phyloP scores from a whole-genome alignment of 768 basidiomycete genomes.

The Panellus pusillus region DNA sequence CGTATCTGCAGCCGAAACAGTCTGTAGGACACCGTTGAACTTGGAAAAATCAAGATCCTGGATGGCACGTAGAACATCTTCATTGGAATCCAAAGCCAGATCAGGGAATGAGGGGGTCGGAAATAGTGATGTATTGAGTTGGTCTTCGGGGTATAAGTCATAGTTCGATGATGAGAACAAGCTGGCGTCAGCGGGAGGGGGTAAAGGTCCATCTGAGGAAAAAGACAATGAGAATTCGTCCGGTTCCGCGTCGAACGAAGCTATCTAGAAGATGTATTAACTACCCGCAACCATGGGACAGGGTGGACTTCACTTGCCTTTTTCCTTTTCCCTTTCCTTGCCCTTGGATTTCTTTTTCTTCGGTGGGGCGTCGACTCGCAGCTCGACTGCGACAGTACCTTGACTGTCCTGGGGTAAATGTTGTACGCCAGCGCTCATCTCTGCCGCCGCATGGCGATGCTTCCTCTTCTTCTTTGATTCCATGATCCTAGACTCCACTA shows the following conservation, averaged over 20 bases:
- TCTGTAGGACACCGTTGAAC: constrained; percentile 65
- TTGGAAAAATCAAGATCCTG: constrained; percentile 74
- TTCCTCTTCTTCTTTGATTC: background rate
- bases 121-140: constrained; percentile 21
- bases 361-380: background rate
- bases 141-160: background rate
- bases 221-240: background rate
- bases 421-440: background rate
- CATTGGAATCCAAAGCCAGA: constrained; percentile 55
- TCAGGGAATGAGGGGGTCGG: constrained; percentile 32
- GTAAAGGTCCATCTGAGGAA: background rate
- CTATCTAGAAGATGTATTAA: too few relatives aligned
- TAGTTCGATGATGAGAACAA: constrained; percentile 6
- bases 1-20: constrained; percentile 53
- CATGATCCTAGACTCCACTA: background rate
- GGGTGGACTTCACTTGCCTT: constrained; percentile 5
- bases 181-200: background rate
- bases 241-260: too few relatives aligned
- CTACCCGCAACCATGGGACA: too few relatives aligned
- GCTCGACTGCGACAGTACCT: background rate
- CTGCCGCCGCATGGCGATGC: background rate
- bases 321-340: too few relatives aligned
- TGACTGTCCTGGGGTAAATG: background rate
- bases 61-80: constrained; percentile 70
- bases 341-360: constrained; percentile 16